Evolutionary conservation across 176 grass and related monocot genomes (phyloP).

Genomic region (Rhynchospora tenuis): DNA sequence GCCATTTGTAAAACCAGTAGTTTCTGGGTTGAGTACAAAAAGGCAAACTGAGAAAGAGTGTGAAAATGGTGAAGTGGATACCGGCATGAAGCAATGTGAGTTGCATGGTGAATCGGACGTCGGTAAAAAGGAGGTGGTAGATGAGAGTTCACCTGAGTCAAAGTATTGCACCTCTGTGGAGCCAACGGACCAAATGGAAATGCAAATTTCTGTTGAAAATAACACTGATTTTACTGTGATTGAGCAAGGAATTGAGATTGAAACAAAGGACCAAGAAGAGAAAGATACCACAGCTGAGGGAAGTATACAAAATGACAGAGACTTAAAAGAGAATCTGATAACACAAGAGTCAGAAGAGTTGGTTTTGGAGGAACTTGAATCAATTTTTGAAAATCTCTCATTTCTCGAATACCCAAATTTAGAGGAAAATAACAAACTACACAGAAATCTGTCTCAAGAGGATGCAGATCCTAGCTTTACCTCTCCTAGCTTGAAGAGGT

Average conservation of each 20-base stretch:
- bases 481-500: slow-evolving; percentile 42
- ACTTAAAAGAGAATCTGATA: slow-evolving; percentile 22
- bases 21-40: slow-evolving; percentile 12
- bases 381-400: slow-evolving; percentile 47
- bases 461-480: slow-evolving; percentile 34
- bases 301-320: slow-evolving; percentile 9
- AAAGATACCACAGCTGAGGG: slow-evolving; percentile 5
- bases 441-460: slow-evolving; percentile 33
- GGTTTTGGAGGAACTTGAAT: slow-evolving; percentile 41
- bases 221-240: slow-evolving; percentile 50
- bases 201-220: slow-evolving; percentile 17
- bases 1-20: slow-evolving; percentile 43
- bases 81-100: not conserved
- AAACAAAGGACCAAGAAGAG: slow-evolving; percentile 35
- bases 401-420: slow-evolving; percentile 38
- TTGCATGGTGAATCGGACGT: not conserved
- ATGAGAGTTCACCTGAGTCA: slow-evolving; percentile 43
- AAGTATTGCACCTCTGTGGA: slow-evolving; percentile 72
- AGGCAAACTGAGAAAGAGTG: not conserved
- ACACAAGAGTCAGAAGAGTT: slow-evolving; percentile 26
- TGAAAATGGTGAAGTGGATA: not conserved
- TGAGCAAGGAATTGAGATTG: slow-evolving; percentile 61
- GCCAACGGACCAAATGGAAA: slow-evolving; percentile 28
- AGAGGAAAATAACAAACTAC: slow-evolving; percentile 34
- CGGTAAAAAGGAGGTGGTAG: slow-evolving; percentile 25